These are phyloP conservation scores for Canariomyces notabilis DNA, from an alignment of 2,329 filamentous ascomycete genomes.

Conservation along the genomic window DNA sequence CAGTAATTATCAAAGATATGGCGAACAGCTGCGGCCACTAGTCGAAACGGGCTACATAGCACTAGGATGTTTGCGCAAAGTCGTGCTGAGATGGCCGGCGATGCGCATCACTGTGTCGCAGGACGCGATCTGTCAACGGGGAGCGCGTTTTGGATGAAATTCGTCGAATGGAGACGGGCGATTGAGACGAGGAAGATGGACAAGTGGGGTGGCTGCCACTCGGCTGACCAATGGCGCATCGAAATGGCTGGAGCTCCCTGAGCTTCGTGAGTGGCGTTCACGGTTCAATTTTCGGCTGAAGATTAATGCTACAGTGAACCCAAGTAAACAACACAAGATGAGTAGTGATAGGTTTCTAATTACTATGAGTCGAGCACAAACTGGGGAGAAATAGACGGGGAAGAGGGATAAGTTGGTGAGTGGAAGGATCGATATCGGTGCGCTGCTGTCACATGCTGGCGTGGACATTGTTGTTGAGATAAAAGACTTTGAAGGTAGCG, in stretches of 20 bases:
- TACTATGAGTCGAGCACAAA: neutral
- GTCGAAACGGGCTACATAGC: slow-evolving; percentile 13
- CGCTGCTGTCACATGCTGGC: no score
- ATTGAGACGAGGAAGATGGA: neutral
- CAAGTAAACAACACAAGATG: neutral
- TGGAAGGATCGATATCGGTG: no score
- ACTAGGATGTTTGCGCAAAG: neutral
- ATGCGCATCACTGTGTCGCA: neutral
- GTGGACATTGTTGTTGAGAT: no score
- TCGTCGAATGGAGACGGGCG: neutral
- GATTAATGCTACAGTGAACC: no score
- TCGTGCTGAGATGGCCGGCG: neutral
- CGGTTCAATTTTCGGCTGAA: neutral
- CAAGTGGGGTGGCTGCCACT: neutral
- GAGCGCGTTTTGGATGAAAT: neutral
- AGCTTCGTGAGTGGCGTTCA: no score
- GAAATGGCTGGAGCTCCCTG: neutral
- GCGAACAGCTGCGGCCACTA: no score
- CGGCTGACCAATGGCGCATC: neutral
- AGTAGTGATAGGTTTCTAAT: neutral
- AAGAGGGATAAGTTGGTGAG: no score
- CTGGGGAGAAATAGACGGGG: no score
- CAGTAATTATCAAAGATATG: no score
- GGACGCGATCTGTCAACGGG: neutral
- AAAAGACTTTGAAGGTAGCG: no score